A percentile compares a stretch with the other conserved stretches of the same genome.
Evolutionary conservation across 2,329 filamentous ascomycete species (phyloP).

Genomic region (Rhinocladiella mackenziei): DNA sequence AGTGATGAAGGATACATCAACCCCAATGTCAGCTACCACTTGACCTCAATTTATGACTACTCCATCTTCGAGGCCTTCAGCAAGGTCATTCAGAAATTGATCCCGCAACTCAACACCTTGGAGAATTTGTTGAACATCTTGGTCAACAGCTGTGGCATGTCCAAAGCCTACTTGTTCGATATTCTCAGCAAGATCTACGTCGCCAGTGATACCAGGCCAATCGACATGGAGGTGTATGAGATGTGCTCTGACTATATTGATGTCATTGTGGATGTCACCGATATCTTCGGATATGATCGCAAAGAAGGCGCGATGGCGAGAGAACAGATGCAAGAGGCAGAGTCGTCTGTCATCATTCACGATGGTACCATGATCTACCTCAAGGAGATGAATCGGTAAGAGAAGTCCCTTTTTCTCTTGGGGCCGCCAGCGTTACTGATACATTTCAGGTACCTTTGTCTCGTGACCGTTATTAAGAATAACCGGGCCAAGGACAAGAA

Average conservation of each 20-base stretch:
- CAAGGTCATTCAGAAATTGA: slow-evolving; percentile 96
- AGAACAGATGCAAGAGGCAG: slow-evolving; percentile 52
- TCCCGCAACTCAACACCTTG: slow-evolving; percentile 85
- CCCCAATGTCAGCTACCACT: slow-evolving; percentile 87
- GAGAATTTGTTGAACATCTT: slow-evolving; percentile 93
- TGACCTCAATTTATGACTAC: slow-evolving; percentile 97
- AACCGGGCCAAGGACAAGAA: slow-evolving; percentile 62
- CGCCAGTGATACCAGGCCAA: slow-evolving; percentile 86
- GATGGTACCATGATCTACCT: slow-evolving; percentile 61
- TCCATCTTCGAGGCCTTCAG: slow-evolving; percentile 97
- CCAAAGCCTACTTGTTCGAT: slow-evolving; percentile 97
- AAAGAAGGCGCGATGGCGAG: slow-evolving; percentile 36
- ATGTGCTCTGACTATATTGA: slow-evolving; percentile 99
- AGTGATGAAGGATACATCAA: slow-evolving; percentile 91
- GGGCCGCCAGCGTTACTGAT: slow-evolving; percentile 12
- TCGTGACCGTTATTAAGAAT: slow-evolving; percentile 63
- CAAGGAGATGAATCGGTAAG: slow-evolving; percentile 64
- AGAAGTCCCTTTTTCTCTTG: slow-evolving; percentile 4
- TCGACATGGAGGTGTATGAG: slow-evolving; percentile 94
- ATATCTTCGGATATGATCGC: slow-evolving; percentile 72
- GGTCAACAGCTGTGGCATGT: slow-evolving; percentile 88
- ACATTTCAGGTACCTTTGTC: slow-evolving; percentile 54
- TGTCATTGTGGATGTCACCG: slow-evolving; percentile 93
- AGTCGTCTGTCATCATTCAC: slow-evolving; percentile 61
- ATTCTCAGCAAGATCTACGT: slow-evolving; percentile 98